phyloP scores from a whole-genome alignment of 805 yeast genomes.

The Nakazawaea anatomiae region DNA sequence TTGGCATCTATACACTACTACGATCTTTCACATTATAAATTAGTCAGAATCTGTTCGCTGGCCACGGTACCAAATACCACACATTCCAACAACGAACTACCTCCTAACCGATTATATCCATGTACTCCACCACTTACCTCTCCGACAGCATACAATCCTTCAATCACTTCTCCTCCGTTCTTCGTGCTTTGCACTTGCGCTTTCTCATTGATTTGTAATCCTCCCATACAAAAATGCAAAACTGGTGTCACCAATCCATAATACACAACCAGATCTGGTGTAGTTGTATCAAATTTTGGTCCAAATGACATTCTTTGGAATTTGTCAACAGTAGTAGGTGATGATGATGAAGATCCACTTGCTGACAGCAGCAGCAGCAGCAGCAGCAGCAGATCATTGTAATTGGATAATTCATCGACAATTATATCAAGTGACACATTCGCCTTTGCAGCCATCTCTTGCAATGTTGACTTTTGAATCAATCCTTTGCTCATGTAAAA shows the following conservation, averaged over 20 bases:
- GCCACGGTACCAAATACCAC: constrained; percentile 55
- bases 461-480: constrained; percentile 22
- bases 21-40: no score
- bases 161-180: constrained; percentile 17
- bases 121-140: constrained; percentile 71
- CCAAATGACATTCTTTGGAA: constrained; percentile 31
- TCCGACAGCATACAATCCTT: constrained; percentile 59
- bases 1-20: neutral
- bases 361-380: no score
- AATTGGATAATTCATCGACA: constrained; percentile 15
- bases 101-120: constrained; percentile 57
- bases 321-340: constrained; percentile 17
- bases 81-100: constrained; percentile 52
- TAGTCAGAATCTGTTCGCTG: neutral
- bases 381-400: neutral
- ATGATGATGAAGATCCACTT: no score
- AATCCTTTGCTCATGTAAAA: constrained; percentile 40
- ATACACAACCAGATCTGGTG: constrained; percentile 21
- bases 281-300: constrained; percentile 10
- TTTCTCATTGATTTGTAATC: constrained; percentile 19
- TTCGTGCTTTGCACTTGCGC: constrained; percentile 30
- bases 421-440: constrained; percentile 19
- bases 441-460: constrained; percentile 22
- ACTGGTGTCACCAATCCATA: constrained; percentile 55
- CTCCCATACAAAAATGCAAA: constrained; percentile 52